Evolutionary conservation across 306 rosid genomes (phyloP).

Genomic region (apple (Malus domestica)): ASM211411v1 NC_041797.1:20192001-20192500

Average conservation of each 20-base stretch:
- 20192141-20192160: not conserved
- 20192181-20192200: not conserved
- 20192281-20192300: not conserved
- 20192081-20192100: slow-evolving; percentile 8
- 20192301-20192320: not conserved
- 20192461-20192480: slow-evolving; percentile 86
- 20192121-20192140: slow-evolving; percentile 42
- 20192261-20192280: not conserved
- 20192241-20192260: slow-evolving; percentile 58
- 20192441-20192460: slow-evolving; percentile 75
- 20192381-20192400: not conserved
- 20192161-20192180: not conserved
- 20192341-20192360: slow-evolving; percentile 21
- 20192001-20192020: slow-evolving; percentile 21
- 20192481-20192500: slow-evolving; percentile 79
- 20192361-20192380: slow-evolving; percentile 5
- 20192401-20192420: slow-evolving; percentile 53
- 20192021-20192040: slow-evolving; percentile 44
- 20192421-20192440: slow-evolving; percentile 91
- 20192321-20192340: slow-evolving; percentile 4
- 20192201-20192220: slow-evolving; percentile 1
- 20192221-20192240: slow-evolving; percentile 77
- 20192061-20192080: slow-evolving; percentile 46
- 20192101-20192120: slow-evolving; percentile 94
- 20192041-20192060: slow-evolving; percentile 37